Conservation (phyloP, 192 early-diverging fungal genomes). For the Podila minutissima region DNA sequence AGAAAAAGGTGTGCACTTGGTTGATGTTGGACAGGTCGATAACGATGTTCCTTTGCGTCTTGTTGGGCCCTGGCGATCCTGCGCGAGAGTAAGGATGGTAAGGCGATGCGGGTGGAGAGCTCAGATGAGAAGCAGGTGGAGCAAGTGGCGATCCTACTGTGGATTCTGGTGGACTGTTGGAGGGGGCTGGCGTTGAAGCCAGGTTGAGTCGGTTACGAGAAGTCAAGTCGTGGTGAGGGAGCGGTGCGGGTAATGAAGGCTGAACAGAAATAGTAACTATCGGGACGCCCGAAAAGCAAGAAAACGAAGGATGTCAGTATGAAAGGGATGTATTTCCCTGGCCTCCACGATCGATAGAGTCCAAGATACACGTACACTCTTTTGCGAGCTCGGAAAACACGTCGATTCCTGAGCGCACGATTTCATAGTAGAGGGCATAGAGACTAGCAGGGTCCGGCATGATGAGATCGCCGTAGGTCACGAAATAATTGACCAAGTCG, state of each 20-base stretch:
- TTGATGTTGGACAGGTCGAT: conserved; percentile 42
- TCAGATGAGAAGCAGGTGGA: conserved; percentile 9
- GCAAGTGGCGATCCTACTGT: conserved; percentile 21
- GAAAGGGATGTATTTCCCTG: background rate
- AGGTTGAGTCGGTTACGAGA: conserved; percentile 47
- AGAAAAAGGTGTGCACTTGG: conserved; percentile 46
- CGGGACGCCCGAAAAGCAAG: too few relatives aligned
- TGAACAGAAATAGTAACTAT: conserved; percentile 33
- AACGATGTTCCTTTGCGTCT: conserved; percentile 15
- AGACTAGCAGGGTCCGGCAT: conserved; percentile 60
- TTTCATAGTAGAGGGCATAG: conserved; percentile 64
- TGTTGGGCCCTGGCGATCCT: conserved; percentile 16
- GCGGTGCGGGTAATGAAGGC: conserved; percentile 32
- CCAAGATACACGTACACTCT: conserved; percentile 25
- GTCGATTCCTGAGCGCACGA: conserved; percentile 55
- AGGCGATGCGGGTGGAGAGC: conserved; percentile 28
- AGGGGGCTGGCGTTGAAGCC: background rate
- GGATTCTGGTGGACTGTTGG: conserved; percentile 24
- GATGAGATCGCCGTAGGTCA: conserved; percentile 59
- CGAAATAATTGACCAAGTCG: conserved; percentile 58
- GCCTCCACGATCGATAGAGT: background rate
- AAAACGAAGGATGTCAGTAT: background rate
- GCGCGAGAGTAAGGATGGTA: background rate
- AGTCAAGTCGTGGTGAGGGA: conserved; percentile 42
- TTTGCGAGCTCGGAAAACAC: conserved; percentile 32